These are phyloP conservation scores for Cajanus cajan DNA, from an alignment of 306 rosid genomes.

Conservation along the genomic window DNA sequence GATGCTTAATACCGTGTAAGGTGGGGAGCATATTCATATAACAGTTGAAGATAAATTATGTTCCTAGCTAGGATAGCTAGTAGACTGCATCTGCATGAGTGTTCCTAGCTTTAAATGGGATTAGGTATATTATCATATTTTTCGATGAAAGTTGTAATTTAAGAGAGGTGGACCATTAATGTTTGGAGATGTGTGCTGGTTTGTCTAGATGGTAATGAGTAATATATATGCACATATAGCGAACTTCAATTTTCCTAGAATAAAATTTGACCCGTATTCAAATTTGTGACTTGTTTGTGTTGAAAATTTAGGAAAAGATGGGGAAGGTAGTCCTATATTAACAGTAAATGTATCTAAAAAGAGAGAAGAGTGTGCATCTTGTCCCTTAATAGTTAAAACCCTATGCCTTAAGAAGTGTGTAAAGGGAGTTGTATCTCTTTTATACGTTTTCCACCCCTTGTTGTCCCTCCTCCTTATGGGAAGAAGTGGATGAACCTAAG, in stretches of 20 bases:
- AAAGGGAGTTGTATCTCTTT: constrained; percentile 42
- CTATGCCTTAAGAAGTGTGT: not conserved
- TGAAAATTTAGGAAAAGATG: constrained; percentile 36
- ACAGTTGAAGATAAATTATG: constrained; percentile 54
- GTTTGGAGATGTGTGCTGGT: constrained; percentile 38
- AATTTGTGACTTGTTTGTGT: constrained; percentile 31
- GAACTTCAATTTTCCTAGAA: not conserved
- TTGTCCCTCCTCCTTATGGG: constrained; percentile 11
- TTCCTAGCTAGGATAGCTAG: constrained; percentile 33
- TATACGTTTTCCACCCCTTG: constrained; percentile 33
- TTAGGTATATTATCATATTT: constrained; percentile 35
- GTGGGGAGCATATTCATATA: constrained; percentile 86
- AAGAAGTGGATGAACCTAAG: constrained; percentile 45
- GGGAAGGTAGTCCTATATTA: constrained; percentile 41
- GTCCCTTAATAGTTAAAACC: not conserved
- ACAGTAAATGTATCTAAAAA: constrained; percentile 57
- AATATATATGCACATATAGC: constrained; percentile 14
- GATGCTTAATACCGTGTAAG: constrained; percentile 50
- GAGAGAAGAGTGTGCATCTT: constrained; percentile 33
- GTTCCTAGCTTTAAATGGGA: constrained; percentile 47
- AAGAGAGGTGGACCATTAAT: constrained; percentile 50
- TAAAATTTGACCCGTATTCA: constrained; percentile 18
- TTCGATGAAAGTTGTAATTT: constrained; percentile 34
- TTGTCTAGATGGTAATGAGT: constrained; percentile 45
- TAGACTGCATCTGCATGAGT: constrained; percentile 50